Evolutionary conservation across 108 stramenopile genomes (phyloP).

Genomic region (Thalassiosira profunda): DNA sequence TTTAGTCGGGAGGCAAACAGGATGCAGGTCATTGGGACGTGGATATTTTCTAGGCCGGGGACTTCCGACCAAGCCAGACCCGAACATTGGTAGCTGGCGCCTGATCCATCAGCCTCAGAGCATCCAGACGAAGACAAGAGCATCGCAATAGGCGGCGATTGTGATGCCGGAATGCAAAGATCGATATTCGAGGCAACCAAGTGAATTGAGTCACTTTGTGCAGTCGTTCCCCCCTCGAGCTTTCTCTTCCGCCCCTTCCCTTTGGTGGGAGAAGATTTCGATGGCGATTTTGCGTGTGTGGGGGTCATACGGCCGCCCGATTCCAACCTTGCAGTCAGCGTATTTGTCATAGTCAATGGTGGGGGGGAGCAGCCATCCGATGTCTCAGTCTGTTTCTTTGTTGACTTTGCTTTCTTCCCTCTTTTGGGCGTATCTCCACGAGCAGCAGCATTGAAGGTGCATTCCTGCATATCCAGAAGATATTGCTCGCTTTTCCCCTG

Average conservation of each 20-base stretch:
- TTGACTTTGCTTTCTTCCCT: background rate
- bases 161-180: constrained; percentile 13
- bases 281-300: background rate
- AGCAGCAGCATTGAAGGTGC: background rate
- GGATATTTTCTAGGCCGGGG: constrained; percentile 20
- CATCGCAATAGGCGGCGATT: constrained; percentile 34
- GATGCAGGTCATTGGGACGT: constrained; percentile 30
- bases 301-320: background rate
- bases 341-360: constrained; percentile 25
- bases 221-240: background rate
- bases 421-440: background rate
- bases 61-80: constrained; percentile 21
- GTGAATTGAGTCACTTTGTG: constrained; percentile 10
- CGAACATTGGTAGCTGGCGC: background rate
- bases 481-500: constrained; percentile 3
- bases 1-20: constrained; percentile 21
- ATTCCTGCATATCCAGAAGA: constrained; percentile 16
- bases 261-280: background rate
- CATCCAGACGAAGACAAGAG: constrained; percentile 4
- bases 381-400: background rate
- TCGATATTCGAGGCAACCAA: constrained; percentile 39
- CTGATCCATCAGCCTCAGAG: background rate
- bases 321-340: constrained; percentile 30
- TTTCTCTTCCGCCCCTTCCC: constrained; percentile 36
- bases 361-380: background rate